A percentile compares a stretch with the other conserved stretches of the same genome.
Evolutionary conservation across 805 yeast genomes (phyloP).

Genomic region (Henningerozyma blattae): DNA sequence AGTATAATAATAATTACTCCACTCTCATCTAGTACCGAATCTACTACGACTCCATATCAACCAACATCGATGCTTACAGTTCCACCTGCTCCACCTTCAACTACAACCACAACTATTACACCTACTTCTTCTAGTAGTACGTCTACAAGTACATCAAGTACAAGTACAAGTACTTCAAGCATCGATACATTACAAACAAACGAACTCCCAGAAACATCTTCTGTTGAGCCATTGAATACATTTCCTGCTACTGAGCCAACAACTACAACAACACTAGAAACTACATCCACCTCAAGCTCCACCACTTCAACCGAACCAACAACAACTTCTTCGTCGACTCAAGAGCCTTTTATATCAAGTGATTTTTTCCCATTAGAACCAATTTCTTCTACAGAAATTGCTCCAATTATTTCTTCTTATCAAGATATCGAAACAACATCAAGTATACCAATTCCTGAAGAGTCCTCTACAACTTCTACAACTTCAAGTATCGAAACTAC

Average conservation of each 20-base stretch:
- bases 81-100: neutral
- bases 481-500: too few relatives aligned
- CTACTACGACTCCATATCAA: neutral
- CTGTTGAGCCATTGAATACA: too few relatives aligned
- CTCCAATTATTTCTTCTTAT: too few relatives aligned
- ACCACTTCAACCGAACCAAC: neutral
- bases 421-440: too few relatives aligned
- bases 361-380: too few relatives aligned
- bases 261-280: neutral
- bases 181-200: too few relatives aligned
- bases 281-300: neutral
- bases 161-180: neutral
- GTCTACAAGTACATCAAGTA: neutral
- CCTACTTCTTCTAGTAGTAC: neutral
- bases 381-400: too few relatives aligned
- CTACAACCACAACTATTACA: neutral
- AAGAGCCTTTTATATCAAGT: too few relatives aligned
- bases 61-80: neutral
- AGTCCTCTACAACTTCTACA: neutral
- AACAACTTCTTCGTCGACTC: neutral
- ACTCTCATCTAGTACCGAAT: too few relatives aligned
- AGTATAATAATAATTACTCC: too few relatives aligned
- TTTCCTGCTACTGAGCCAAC: neutral
- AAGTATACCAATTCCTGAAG: neutral
- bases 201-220: too few relatives aligned